Percentiles rank a stretch among this genome's conserved stretches.
Evolutionary conservation across 495 filamentous ascomycete species (phyloP).

Genomic region (Cetradonia linearis): DNA sequence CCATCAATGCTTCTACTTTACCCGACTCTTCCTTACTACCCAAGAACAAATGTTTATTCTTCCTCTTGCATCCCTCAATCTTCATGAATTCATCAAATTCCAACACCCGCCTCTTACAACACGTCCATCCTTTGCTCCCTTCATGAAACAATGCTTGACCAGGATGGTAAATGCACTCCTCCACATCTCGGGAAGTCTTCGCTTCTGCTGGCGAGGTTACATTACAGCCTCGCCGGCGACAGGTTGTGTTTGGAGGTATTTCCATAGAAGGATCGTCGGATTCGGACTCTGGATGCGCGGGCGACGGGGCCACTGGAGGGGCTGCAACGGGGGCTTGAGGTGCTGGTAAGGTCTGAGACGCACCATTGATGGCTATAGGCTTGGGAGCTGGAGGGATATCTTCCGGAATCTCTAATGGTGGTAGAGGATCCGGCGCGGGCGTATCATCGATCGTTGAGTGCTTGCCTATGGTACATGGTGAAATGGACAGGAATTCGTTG

Average conservation of each 20-base stretch:
- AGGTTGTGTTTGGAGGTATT: constrained; percentile 61
- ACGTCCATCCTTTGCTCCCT: constrained; percentile 92
- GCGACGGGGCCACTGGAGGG: constrained; percentile 46
- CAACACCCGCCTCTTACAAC: constrained; percentile 88
- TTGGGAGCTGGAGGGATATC: constrained; percentile 25
- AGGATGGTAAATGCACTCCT: constrained; percentile 43
- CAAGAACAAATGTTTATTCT: constrained; percentile 73
- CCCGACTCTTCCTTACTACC: constrained; percentile 61
- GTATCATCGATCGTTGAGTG: constrained; percentile 81
- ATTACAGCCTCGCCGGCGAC: constrained; percentile 68
- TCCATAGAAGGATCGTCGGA: constrained; percentile 67
- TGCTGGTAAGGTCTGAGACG: constrained; percentile 35
- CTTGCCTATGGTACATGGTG: constrained; percentile 87
- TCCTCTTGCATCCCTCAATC: constrained; percentile 80
- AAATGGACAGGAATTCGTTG: constrained; percentile 92
- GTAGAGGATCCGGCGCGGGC: constrained; percentile 44
- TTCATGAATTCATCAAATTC: constrained; percentile 98
- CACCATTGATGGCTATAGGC: constrained; percentile 14
- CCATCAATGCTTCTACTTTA: constrained; percentile 48
- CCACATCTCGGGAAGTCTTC: constrained; percentile 46
- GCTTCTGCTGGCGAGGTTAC: constrained; percentile 44
- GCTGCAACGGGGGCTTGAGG: constrained; percentile 42
- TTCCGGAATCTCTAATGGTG: constrained; percentile 30
- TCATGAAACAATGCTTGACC: constrained; percentile 76
- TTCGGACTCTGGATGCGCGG: constrained; percentile 68